Evolutionary conservation across 2,329 filamentous ascomycete species (phyloP).

Genomic region (Verticillium klebahnii): DNA sequence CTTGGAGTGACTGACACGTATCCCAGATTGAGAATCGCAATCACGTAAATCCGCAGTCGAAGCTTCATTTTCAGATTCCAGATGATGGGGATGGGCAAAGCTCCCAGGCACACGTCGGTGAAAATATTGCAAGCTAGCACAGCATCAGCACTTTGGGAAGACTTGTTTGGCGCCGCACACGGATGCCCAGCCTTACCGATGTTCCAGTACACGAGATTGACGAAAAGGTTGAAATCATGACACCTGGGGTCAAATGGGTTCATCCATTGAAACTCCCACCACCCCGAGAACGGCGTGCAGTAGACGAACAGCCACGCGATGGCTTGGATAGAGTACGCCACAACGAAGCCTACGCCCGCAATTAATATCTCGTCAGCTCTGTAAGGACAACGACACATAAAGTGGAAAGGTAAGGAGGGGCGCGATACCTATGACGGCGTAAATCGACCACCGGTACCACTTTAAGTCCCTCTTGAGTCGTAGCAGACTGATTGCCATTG

Average conservation of each 20-base stretch:
- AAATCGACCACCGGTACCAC: conserved; percentile 17
- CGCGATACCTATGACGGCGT: conserved; percentile 14
- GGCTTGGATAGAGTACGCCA: conserved; percentile 14
- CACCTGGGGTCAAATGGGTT: conserved; percentile 17
- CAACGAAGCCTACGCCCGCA: conserved; percentile 10
- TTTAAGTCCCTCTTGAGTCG: conserved; percentile 14
- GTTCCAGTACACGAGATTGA: conserved; percentile 17
- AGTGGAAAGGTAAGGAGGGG: not conserved
- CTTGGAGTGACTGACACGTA: conserved; percentile 18
- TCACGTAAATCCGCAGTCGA: conserved; percentile 19
- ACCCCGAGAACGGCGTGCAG: conserved; percentile 17
- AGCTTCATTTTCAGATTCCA: conserved; percentile 21
- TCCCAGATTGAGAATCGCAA: conserved; percentile 23
- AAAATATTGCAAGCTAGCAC: conserved; percentile 22
- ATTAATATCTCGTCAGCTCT: not conserved
- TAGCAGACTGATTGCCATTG: conserved; percentile 16
- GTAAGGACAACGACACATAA: not conserved
- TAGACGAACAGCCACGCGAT: conserved; percentile 18
- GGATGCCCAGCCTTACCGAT: conserved; percentile 10
- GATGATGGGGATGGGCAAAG: conserved; percentile 24
- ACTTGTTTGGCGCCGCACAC: not conserved
- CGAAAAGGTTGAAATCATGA: conserved; percentile 13
- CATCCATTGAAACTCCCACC: conserved; percentile 20
- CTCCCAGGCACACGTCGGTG: conserved; percentile 22
- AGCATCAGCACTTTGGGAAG: not conserved